Evolutionary conservation across 495 filamentous ascomycete genomes (phyloP), one percentile per base, ranked within the genome.

Genomic region (Pyronema omphalodes): DNA sequence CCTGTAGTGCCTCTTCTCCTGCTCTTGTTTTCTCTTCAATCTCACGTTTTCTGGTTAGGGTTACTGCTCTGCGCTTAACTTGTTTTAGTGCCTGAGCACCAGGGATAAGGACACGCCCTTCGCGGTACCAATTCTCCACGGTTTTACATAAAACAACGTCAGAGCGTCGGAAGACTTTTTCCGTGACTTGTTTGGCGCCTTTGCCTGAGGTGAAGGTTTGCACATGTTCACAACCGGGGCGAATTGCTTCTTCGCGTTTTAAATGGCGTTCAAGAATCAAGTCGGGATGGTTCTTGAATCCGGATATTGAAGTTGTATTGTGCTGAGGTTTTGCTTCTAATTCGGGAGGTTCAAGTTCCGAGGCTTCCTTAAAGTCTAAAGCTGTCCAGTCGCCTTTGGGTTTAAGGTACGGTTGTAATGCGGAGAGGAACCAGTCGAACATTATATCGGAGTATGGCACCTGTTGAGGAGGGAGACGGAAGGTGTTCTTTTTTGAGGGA

Each of bases 121-220:
- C 93, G 63, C 94, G 93, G 62, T 94, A 93, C 93, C 93, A 96
- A 44, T 83, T 93, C 61, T 99, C 91, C 12, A 82, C 81, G n/a
- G 82, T 87, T 61, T 91, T 84, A 64, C 93, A 94, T 55, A 77
- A 69, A 4, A 86, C 76, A 4, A 99, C 78, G 59, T 95, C 88
- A 37, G 74, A 74, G 36, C 88, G 82, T 8, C 72, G 73, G 67
- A 79, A 96, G 2, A 99, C 86, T 7, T 82, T 80, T 60, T 94
- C 85, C 55, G 82, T 75, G 53, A 80, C 80, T 6, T 72, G 67
- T 44, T 79, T 77, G 43, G 74, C 72, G 58, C 77, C 80, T 60
- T 79, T 81, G 51, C 81, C 84, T 15, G 77, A 72, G 0, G 70
- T 75, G 67, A 96, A 94, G 39, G 73, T 77, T 54, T 82, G 86